Conservation (phyloP, 2,329 filamentous ascomycete genomes). For the Microsporum audouinii region DNA sequence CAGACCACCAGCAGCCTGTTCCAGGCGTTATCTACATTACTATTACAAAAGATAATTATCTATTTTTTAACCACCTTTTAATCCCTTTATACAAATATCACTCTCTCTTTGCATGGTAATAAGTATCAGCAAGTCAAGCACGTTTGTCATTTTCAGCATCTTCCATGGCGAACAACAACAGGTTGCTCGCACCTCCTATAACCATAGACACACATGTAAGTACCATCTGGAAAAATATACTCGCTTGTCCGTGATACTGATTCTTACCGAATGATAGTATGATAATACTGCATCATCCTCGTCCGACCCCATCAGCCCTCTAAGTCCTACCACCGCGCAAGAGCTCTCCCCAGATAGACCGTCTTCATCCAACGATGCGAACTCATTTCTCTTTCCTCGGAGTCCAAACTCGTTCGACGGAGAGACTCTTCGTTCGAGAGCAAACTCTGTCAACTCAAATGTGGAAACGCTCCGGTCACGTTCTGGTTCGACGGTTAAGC, state of each 20-base stretch:
- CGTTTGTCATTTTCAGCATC: neutral
- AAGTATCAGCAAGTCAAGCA: neutral
- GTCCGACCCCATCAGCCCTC: constrained; percentile 2
- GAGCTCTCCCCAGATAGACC: constrained; percentile 10
- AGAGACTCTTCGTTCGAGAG: constrained; percentile 34
- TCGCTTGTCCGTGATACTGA: neutral
- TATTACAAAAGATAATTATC: neutral
- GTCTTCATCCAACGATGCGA: constrained; percentile 11
- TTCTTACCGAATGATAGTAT: constrained; percentile 8
- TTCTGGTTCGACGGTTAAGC: constrained; percentile 23
- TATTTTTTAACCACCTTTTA: neutral
- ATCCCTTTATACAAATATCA: neutral
- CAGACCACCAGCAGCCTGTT: neutral
- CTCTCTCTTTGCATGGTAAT: neutral
- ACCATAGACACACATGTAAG: constrained; percentile 14
- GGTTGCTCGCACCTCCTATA: constrained; percentile 14
- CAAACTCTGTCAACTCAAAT: constrained; percentile 31
- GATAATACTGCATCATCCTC: constrained; percentile 7
- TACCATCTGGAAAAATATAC: neutral
- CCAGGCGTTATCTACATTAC: neutral
- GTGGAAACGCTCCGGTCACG: constrained; percentile 26
- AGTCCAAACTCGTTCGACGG: constrained; percentile 26
- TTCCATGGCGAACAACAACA: constrained; percentile 14
- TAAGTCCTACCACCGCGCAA: neutral
- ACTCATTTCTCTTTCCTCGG: constrained; percentile 12